Evolutionary conservation across 495 filamentous ascomycete genomes (phyloP), one percentile per base, ranked within the genome.

Genomic region (Aspergillus cavernicola): DNA sequence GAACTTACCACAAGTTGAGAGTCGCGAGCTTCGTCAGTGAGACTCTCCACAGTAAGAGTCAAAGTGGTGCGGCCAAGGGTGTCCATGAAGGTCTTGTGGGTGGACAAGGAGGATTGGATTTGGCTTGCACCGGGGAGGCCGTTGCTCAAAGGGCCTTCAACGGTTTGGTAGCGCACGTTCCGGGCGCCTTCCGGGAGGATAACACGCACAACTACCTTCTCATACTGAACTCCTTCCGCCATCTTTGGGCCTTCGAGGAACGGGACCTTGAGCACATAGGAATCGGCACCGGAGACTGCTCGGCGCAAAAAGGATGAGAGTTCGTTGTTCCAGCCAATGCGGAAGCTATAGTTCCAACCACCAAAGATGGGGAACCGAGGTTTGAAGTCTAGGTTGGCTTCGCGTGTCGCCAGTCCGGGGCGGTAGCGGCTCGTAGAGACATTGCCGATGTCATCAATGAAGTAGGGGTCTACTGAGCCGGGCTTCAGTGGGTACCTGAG

Each of bases 301-400:
- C 81, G 83, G 45, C 88, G 81, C 48, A 98, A 64, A 66, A 89
- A 95, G 29, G 80, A 78, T 56, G 80, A 78, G 18, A 95, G 78
- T 50, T 92, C 82, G 47, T 87, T 86, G 74, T 96, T 89, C 92
- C 93, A 98, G 53, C 93, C 95, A 38, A 97, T 81, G 39, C 85
- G 86, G 74, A 97, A 98, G 55, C 86, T 92, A 65, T 95, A 97
- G 70, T 95, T 96, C 93, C 93, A 98, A 44, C 89, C 90, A 40
- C 93, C 93, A 63, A 97, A 97, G 20, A 98, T 65, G 7, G 93
- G 93, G 68, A 89, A 98, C 24, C 93, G 80, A 13, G 95, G 95
- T 71, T 88, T 90, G 54, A 97, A 80, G 71, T 97, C 93, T 33
- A 97, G 80, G 50, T 82, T 74, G 28, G 88, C 90, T 61, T 95